Evolutionary conservation across 345 rosid genomes (phyloP).

Genomic region (Rhizophora mangle): DNA sequence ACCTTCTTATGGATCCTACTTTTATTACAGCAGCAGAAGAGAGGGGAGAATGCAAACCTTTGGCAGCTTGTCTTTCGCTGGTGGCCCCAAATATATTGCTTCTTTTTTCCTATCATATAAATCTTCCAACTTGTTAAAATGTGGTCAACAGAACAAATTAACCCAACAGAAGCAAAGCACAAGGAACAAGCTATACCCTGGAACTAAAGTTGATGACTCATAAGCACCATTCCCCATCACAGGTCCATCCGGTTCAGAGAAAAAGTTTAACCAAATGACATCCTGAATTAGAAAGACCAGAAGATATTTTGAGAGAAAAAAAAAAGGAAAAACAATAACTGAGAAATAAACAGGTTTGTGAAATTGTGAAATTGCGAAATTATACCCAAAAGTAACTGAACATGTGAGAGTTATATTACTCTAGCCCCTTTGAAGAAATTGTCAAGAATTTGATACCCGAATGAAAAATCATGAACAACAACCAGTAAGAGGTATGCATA

Average conservation of each 20-base stretch:
- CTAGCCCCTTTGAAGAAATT: too few relatives aligned
- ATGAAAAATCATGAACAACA: too few relatives aligned
- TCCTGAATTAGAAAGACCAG: conserved; percentile 46
- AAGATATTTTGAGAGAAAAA: not conserved
- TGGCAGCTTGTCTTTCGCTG: conserved; percentile 76
- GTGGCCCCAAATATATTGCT: conserved; percentile 84
- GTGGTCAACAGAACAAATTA: not conserved
- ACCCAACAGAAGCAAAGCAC: conserved; percentile 19
- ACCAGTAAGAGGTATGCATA: too few relatives aligned
- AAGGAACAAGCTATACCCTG: conserved; percentile 54
- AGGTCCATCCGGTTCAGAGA: conserved; percentile 95
- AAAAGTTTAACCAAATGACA: conserved; percentile 57
- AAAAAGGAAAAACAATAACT: not conserved
- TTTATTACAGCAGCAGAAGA: not conserved
- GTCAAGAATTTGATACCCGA: too few relatives aligned
- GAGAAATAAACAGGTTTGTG: not conserved
- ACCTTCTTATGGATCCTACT: not conserved
- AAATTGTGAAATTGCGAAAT: too few relatives aligned
- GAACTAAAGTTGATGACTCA: conserved; percentile 72
- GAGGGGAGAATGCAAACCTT: conserved; percentile 36
- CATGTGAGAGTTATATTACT: too few relatives aligned
- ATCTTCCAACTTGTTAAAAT: conserved; percentile 15
- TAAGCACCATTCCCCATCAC: conserved; percentile 83
- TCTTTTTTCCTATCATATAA: conserved; percentile 63
- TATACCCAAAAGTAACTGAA: too few relatives aligned